A percentile compares a stretch with the other conserved stretches of the same genome.
Evolutionary conservation across 768 basidiomycete species (phyloP).

Genomic region (Fistulinella prunicolor): DNA sequence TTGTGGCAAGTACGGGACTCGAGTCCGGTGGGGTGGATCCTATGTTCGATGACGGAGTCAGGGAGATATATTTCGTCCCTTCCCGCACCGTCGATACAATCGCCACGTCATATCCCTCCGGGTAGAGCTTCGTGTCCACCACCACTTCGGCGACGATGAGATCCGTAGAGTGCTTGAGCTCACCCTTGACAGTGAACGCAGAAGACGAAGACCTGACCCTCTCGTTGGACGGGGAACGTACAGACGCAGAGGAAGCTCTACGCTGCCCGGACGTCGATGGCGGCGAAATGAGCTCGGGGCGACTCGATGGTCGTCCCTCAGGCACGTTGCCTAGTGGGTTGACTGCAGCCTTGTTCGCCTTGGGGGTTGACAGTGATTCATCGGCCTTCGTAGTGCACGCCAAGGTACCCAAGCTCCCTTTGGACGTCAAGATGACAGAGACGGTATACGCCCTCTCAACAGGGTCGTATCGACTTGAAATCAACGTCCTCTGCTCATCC

Average conservation of each 20-base stretch:
- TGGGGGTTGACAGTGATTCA: slow-evolving; percentile 40
- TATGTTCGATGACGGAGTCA: slow-evolving; percentile 20
- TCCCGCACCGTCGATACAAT: slow-evolving; percentile 45
- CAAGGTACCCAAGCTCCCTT: background rate
- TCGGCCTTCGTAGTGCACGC: slow-evolving; percentile 25
- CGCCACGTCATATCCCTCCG: slow-evolving; percentile 64
- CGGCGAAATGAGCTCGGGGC: slow-evolving; percentile 20
- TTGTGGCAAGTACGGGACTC: too few species aligned
- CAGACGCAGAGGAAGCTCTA: slow-evolving; percentile 24
- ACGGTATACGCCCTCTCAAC: slow-evolving; percentile 50
- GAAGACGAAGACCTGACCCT: slow-evolving; percentile 38
- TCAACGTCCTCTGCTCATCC: slow-evolving; percentile 55
- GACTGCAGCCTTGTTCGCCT: slow-evolving; percentile 38
- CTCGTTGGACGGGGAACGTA: slow-evolving; percentile 35
- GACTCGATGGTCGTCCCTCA: slow-evolving; percentile 13
- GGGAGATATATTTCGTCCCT: slow-evolving; percentile 35
- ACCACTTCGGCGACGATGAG: slow-evolving; percentile 76
- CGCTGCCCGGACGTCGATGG: slow-evolving; percentile 21
- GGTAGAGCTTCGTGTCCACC: slow-evolving; percentile 78
- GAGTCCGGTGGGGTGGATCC: too few species aligned
- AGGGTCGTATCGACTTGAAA: slow-evolving; percentile 53
- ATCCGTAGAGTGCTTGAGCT: slow-evolving; percentile 61
- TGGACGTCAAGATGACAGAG: slow-evolving; percentile 44
- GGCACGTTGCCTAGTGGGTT: slow-evolving; percentile 20
- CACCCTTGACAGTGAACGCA: slow-evolving; percentile 60